Evolutionary conservation across 306 rosid genomes (phyloP), one percentile per base, ranked within the genome.

Genomic region (Pyrus pyrifolia): DNA sequence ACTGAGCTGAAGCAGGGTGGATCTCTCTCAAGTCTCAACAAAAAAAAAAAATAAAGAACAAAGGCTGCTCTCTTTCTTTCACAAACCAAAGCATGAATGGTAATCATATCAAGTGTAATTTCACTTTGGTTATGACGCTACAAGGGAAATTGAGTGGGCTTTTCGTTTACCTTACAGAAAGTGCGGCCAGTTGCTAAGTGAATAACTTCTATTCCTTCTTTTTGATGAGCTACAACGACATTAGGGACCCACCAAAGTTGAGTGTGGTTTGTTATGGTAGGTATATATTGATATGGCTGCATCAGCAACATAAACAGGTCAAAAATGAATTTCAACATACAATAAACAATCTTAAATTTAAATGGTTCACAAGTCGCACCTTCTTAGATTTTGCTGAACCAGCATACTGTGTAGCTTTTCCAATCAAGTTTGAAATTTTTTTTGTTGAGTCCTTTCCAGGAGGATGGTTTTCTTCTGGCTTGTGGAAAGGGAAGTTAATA

Each of bases 191-290:
- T 75, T 73, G 99, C 97, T 78, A 96, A 72, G 88, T 92, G 99
- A 81, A 92, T 76, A 68, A 90, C 99, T 89, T 92, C 98, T 79
- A 96, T 91, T 71, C 98, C 99, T 83, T 96, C 99, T 81, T 92
- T 92, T 75, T 79, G 91, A 90, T 92, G 99, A 82, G 93, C 98
- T 81, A 96, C 99, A 21, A 92, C 91, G 19, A 92, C 99, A 85
- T 96, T 96, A 31, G 98, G 98, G 80, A 96, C 93, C 99, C 99
- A 96, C 99, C 99, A 96, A 66, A 96, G 89, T 70, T 89, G 87
- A 74, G 99, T 96, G 91, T 96, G 87, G 91, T 92, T 96, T 77
- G 99, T 96, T 80, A 96, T 92, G 72, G 99, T 96, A 65, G 99
- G 99, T 83, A 90, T 83, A 79, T 89, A 96, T n/a, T 87, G 91